Evolutionary conservation across 345 rosid species (phyloP).

Genomic region (Cochlearia excelsa): DNA sequence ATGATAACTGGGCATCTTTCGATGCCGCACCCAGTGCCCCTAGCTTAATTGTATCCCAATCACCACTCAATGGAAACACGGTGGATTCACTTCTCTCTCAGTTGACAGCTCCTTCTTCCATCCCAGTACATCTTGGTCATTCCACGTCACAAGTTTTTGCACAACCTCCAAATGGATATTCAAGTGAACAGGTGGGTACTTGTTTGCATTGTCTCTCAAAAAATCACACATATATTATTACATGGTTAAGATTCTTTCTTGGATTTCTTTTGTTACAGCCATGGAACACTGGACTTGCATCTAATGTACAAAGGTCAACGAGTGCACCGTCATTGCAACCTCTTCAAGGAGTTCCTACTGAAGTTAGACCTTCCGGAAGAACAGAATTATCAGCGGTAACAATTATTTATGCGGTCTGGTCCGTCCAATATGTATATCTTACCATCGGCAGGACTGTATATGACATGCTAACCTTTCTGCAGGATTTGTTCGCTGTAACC

Average conservation of each 20-base stretch:
- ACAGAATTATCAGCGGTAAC: slow-evolving; percentile 76
- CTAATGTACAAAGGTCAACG: slow-evolving; percentile 44
- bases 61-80: slow-evolving; percentile 51
- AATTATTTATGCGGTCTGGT: background rate
- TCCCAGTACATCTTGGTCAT: slow-evolving; percentile 43
- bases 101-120: slow-evolving; percentile 54
- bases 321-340: slow-evolving; percentile 49
- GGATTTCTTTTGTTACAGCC: slow-evolving; percentile 42
- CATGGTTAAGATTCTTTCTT: slow-evolving; percentile 13
- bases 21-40: slow-evolving; percentile 24
- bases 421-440: background rate
- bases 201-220: slow-evolving; percentile 17
- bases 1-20: slow-evolving; percentile 44
- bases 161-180: slow-evolving; percentile 43
- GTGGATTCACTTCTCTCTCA: slow-evolving; percentile 81
- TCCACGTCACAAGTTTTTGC: slow-evolving; percentile 45
- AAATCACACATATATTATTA: slow-evolving; percentile 4
- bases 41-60: slow-evolving; percentile 45
- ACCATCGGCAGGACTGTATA: background rate
- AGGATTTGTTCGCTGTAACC: slow-evolving; percentile 72
- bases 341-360: slow-evolving; percentile 39
- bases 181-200: slow-evolving; percentile 56
- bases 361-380: slow-evolving; percentile 57
- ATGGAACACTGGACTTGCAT: slow-evolving; percentile 45
- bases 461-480: slow-evolving; percentile 30